Percentiles rank a stretch among this genome's conserved stretches.
Conservation (phyloP, 306 rosid species). For the Cucumis cinereus region DNA sequence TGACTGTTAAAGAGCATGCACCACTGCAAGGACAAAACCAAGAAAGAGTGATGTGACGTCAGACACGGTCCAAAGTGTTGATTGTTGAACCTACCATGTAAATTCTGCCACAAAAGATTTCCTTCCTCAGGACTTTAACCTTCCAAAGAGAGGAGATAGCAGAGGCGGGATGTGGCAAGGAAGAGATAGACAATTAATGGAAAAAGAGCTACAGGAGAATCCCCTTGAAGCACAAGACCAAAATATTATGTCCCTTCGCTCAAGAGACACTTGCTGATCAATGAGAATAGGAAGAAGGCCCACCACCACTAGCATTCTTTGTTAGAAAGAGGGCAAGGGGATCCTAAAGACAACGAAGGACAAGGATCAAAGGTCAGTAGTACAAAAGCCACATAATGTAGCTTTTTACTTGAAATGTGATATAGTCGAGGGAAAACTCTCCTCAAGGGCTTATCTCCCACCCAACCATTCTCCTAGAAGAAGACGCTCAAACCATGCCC, state of each 20-base stretch:
- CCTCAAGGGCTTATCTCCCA: too few species aligned
- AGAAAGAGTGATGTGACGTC: neutral
- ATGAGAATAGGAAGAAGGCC: neutral
- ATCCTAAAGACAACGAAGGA: too few species aligned
- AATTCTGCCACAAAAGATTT: neutral
- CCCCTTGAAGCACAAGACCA: too few species aligned
- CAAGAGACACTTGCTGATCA: neutral
- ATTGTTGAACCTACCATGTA: neutral
- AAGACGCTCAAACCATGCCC: too few species aligned
- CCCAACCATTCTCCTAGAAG: too few species aligned
- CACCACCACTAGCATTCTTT: neutral
- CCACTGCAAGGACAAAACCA: neutral
- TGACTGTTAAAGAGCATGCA: neutral
- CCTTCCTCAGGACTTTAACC: neutral
- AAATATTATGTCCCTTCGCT: neutral
- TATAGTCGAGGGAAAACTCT: too few species aligned
- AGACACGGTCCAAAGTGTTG: neutral
- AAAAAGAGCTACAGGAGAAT: neutral
- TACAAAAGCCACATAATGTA: neutral
- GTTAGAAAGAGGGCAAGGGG: neutral
- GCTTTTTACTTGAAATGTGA: neutral
- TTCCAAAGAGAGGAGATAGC: neutral
- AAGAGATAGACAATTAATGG: neutral
- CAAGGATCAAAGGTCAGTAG: neutral
- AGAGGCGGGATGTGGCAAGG: neutral